These are phyloP conservation scores for Nepenthes alata DNA, from an alignment of 179 eudicot genomes.

Conservation along the genomic window DNA sequence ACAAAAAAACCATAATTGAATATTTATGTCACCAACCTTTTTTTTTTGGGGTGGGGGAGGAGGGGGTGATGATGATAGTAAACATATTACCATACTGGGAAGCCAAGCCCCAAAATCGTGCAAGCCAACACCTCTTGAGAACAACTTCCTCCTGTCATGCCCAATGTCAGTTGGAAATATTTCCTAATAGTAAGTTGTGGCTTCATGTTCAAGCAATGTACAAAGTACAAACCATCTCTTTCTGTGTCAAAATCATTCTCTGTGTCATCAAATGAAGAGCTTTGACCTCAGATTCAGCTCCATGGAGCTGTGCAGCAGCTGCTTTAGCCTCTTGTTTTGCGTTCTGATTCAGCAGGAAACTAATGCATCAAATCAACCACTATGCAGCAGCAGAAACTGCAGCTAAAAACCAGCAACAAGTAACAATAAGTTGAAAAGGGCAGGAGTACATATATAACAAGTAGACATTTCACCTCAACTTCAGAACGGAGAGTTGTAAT, in stretches of 20 bases:
- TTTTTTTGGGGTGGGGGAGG: background rate
- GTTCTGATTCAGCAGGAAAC: conserved; percentile 29
- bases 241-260: conserved; percentile 77
- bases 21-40: too few species aligned
- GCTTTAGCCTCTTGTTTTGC: conserved; percentile 51
- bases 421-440: background rate
- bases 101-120: conserved; percentile 94
- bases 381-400: conserved; percentile 5
- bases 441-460: background rate
- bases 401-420: background rate
- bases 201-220: background rate
- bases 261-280: conserved; percentile 74
- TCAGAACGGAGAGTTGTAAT: conserved; percentile 42
- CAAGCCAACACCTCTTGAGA: conserved; percentile 96
- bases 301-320: conserved; percentile 53
- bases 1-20: too few species aligned
- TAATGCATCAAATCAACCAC: conserved; percentile 6
- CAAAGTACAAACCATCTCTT: conserved; percentile 61
- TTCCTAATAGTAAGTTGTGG: conserved; percentile 4
- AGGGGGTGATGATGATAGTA: background rate
- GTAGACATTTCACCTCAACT: conserved; percentile 40
- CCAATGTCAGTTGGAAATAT: conserved; percentile 8
- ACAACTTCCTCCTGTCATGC: conserved; percentile 88
- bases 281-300: conserved; percentile 68
- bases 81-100: conserved; percentile 49